Conservation (phyloP, 352 stramenopile genomes). For the Pythium coloratum region DNA sequence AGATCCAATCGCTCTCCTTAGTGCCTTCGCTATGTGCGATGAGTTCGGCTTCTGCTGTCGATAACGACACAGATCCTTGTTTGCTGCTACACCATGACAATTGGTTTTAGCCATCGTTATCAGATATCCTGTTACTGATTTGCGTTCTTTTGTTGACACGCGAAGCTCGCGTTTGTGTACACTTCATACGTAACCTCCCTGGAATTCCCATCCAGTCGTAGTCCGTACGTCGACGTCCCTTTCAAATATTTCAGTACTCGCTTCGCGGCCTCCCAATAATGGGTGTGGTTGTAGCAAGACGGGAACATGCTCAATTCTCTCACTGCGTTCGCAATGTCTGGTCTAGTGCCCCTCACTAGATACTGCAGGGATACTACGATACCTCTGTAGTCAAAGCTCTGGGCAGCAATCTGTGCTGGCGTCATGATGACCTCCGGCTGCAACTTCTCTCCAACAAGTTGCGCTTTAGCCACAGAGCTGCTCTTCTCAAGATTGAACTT, state of each 20-base stretch:
- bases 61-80: no score
- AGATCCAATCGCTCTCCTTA: no score
- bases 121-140: no score
- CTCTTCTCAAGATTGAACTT: conserved; percentile 9
- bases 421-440: conserved; percentile 24
- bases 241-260: conserved; percentile 23
- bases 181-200: no score
- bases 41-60: no score
- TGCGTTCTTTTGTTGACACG: no score
- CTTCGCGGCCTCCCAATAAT: conserved; percentile 26
- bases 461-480: conserved; percentile 12
- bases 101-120: no score
- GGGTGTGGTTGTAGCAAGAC: conserved; percentile 35
- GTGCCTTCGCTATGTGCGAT: no score
- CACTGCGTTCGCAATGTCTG: conserved; percentile 35
- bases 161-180: no score
- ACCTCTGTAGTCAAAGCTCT: conserved; percentile 28
- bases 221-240: not conserved
- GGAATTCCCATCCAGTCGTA: no score
- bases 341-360: conserved; percentile 27
- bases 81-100: no score
- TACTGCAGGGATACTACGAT: conserved; percentile 33
- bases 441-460: conserved; percentile 17
- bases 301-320: conserved; percentile 32
- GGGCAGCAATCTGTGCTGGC: conserved; percentile 23